Percentiles rank a stretch among this genome's conserved stretches.
Conservation (phyloP, 441 rosid genomes). For the Populus hybrid region DNA sequence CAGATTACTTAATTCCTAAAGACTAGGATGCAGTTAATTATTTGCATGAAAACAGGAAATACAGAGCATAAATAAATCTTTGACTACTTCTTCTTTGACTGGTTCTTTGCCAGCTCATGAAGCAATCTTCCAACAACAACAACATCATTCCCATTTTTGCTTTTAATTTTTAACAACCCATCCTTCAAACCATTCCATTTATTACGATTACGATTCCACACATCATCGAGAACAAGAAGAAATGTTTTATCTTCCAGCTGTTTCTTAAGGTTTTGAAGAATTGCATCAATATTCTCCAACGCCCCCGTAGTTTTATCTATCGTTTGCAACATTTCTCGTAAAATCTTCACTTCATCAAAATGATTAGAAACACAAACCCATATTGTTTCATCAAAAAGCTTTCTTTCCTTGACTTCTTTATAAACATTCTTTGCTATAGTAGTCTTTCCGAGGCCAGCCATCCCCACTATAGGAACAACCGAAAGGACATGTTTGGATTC, state of each 20-base stretch:
- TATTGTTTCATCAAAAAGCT: slow-evolving; percentile 5
- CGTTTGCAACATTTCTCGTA: slow-evolving; percentile 3
- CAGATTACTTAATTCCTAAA: background rate
- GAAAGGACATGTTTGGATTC: background rate
- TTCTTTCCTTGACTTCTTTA: slow-evolving; percentile 5
- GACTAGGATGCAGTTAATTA: background rate
- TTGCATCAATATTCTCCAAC: no score
- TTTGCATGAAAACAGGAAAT: background rate
- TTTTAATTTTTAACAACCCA: no score
- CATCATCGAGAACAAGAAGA: no score
- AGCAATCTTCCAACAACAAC: no score
- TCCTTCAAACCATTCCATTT: no score
- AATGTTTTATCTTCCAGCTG: no score
- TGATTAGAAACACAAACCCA: slow-evolving; percentile 19
- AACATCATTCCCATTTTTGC: no score
- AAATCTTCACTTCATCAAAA: slow-evolving; percentile 3
- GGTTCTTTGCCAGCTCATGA: background rate
- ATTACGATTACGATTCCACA: no score
- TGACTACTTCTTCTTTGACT: no score
- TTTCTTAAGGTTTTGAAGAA: no score
- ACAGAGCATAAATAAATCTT: no score
- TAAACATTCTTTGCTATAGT: slow-evolving; percentile 25
- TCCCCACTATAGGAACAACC: slow-evolving; percentile 5
- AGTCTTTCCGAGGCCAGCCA: slow-evolving; percentile 22
- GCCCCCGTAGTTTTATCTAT: no score